These are phyloP conservation scores for Penicillium argentinense DNA, from an alignment of 495 filamentous ascomycete species.

Conservation along the genomic window DNA sequence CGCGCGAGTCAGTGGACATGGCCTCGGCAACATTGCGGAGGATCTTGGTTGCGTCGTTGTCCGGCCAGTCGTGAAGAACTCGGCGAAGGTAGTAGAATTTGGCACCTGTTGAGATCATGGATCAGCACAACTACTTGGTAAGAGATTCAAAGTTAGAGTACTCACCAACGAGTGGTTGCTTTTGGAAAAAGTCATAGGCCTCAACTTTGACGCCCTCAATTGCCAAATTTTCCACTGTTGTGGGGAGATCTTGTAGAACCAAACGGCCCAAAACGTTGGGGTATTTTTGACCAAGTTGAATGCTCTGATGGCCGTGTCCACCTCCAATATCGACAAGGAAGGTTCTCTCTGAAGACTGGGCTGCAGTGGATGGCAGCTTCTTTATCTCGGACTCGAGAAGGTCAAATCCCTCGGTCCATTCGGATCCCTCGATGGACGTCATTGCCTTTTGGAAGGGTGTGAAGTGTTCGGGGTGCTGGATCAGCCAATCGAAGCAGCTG, in stretches of 20 bases:
- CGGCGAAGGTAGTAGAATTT: constrained; percentile 44
- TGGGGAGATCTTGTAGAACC: constrained; percentile 54
- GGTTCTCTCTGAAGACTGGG: constrained; percentile 11
- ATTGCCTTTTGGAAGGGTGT: constrained; percentile 38
- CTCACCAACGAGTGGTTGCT: constrained; percentile 46
- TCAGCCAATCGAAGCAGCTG: constrained; percentile 39
- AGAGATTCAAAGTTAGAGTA: too few relatives aligned
- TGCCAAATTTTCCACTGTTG: constrained; percentile 35
- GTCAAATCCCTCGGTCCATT: constrained; percentile 37
- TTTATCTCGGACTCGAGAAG: constrained; percentile 17
- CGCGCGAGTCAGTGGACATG: constrained; percentile 35
- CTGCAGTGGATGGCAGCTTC: constrained; percentile 4
- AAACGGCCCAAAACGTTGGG: constrained; percentile 43
- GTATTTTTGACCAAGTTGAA: constrained; percentile 41
- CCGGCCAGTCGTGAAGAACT: constrained; percentile 43
- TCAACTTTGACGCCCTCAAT: constrained; percentile 47
- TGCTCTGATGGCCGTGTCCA: constrained; percentile 52
- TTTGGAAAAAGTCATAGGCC: constrained; percentile 50
- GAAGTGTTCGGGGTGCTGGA: constrained; percentile 37
- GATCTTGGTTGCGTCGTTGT: constrained; percentile 30
- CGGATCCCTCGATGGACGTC: constrained; percentile 23
- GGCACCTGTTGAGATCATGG: constrained; percentile 28
- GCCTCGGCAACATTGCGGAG: constrained; percentile 29
- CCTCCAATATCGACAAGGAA: constrained; percentile 57
- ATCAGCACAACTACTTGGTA: neutral